phyloP scores from a whole-genome alignment of 83 land plant genomes.

The Diphasiastrum complanatum region DNA sequence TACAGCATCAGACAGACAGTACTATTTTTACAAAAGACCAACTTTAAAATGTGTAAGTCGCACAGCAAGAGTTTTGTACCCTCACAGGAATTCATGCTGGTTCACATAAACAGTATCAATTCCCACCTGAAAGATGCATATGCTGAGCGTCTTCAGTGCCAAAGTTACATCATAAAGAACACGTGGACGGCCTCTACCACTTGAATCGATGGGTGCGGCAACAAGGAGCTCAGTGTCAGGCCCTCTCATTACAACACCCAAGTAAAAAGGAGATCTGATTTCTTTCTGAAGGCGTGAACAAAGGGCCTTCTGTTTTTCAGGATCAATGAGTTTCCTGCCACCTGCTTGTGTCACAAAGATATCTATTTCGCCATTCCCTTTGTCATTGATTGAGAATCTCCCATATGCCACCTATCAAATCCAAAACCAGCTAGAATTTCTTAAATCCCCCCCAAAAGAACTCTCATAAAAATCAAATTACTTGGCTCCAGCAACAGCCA shows the following conservation, averaged over 20 bases:
- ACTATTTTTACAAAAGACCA: too few species aligned
- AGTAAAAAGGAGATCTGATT: slow-evolving; percentile 61
- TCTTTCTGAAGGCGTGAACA: slow-evolving; percentile 50
- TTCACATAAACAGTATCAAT: slow-evolving; percentile 3
- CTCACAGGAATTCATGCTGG: too few species aligned
- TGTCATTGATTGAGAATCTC: slow-evolving; percentile 36
- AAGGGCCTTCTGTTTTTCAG: slow-evolving; percentile 47
- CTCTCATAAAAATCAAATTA: too few species aligned
- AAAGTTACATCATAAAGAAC: slow-evolving; percentile 78
- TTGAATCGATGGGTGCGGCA: slow-evolving; percentile 76
- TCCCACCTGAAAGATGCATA: slow-evolving; percentile 78
- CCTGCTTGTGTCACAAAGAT: slow-evolving; percentile 59
- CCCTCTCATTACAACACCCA: slow-evolving; percentile 53
- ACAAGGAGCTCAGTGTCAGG: slow-evolving; percentile 80
- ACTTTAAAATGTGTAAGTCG: too few species aligned
- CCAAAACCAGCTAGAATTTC: not conserved
- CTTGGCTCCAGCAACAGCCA: not conserved
- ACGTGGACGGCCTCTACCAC: slow-evolving; percentile 76
- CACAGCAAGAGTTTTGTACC: too few species aligned
- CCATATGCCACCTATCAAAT: slow-evolving; percentile 60
- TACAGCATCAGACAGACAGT: too few species aligned
- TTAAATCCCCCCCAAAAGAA: too few species aligned
- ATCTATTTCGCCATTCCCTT: slow-evolving; percentile 63
- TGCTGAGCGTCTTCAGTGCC: slow-evolving; percentile 53
- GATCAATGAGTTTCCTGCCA: slow-evolving; percentile 67